These are phyloP conservation scores for Senna siamea DNA, from an alignment of 306 rosid genomes.

Conservation along the genomic window DNA sequence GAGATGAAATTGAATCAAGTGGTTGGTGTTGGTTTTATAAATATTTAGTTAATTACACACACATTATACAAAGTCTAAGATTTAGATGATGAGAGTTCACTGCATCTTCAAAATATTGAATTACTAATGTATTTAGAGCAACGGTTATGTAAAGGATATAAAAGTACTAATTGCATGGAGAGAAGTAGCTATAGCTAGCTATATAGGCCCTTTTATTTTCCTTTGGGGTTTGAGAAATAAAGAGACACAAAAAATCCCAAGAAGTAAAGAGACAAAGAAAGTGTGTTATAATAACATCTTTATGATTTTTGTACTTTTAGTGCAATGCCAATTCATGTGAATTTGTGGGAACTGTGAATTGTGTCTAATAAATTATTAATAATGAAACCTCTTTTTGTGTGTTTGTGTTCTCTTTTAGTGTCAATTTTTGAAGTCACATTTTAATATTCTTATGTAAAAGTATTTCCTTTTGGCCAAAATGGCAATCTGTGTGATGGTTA, in stretches of 20 bases:
- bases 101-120: too few relatives aligned
- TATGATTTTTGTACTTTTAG: constrained; percentile 52
- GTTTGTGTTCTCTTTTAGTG: constrained; percentile 24
- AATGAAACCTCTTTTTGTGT: too few relatives aligned
- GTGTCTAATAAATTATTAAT: background rate
- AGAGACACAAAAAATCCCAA: constrained; percentile 53
- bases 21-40: too few relatives aligned
- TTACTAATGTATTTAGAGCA: too few relatives aligned
- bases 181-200: constrained; percentile 5
- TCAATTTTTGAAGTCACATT: constrained; percentile 40
- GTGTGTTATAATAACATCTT: constrained; percentile 63
- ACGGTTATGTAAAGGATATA: too few relatives aligned
- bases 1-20: too few relatives aligned
- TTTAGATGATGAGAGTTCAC: too few relatives aligned
- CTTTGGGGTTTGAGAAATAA: constrained; percentile 44
- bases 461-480: constrained; percentile 38
- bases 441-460: constrained; percentile 39
- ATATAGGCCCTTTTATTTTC: background rate
- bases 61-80: too few relatives aligned
- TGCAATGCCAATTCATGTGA: constrained; percentile 38
- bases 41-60: too few relatives aligned
- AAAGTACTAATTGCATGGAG: too few relatives aligned
- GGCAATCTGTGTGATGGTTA: constrained; percentile 26
- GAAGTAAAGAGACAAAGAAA: constrained; percentile 52
- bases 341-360: constrained; percentile 42